phyloP scores from a whole-genome alignment of 495 filamentous ascomycete species.

The Polyplosphaeria fusca region DNA sequence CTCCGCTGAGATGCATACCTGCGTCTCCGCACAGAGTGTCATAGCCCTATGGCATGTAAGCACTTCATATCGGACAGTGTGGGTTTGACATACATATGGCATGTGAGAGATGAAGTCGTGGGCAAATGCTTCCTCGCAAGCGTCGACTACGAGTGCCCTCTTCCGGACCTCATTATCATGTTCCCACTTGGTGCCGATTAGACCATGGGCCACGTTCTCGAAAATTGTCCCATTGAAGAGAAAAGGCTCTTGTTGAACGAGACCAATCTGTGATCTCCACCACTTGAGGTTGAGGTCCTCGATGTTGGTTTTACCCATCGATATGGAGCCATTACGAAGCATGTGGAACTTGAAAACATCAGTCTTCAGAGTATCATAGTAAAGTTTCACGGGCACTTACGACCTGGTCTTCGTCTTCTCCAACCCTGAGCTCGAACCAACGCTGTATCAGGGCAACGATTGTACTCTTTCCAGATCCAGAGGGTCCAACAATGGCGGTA shows the following conservation, averaged over 20 bases:
- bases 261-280: conserved; percentile 82
- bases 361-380: neutral
- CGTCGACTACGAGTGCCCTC: conserved; percentile 60
- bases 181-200: conserved; percentile 68
- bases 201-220: conserved; percentile 80
- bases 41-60: conserved; percentile 60
- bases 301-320: conserved; percentile 77
- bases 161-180: conserved; percentile 10
- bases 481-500: conserved; percentile 81
- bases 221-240: conserved; percentile 83
- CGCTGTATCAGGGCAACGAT: conserved; percentile 92
- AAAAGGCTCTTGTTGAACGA: conserved; percentile 82
- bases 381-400: neutral
- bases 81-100: conserved; percentile 42
- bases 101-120: conserved; percentile 80
- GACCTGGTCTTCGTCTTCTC: neutral
- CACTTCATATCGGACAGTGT: neutral
- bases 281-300: conserved; percentile 77
- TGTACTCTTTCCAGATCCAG: conserved; percentile 87
- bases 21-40: conserved; percentile 93
- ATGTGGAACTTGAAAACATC: neutral
- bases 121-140: conserved; percentile 87
- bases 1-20: conserved; percentile 86
- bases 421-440: conserved; percentile 79
- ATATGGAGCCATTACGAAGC: neutral